Evolutionary conservation across 2,329 filamentous ascomycete species (phyloP), one percentile per base, ranked within the genome.

Genomic region (Knufia petricola): DNA sequence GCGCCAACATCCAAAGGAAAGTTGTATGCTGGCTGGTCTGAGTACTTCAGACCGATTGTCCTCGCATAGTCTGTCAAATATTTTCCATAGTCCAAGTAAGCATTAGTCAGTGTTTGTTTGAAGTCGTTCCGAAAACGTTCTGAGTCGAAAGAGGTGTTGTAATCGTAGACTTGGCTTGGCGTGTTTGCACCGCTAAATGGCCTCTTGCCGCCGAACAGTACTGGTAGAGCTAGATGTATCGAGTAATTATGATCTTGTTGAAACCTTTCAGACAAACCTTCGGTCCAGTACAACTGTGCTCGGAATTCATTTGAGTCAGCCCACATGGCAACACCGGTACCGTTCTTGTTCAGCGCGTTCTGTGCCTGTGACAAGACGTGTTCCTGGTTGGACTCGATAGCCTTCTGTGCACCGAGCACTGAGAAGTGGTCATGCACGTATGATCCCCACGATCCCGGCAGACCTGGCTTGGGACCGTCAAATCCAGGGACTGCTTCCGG

Each of bases 391-490:
- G 70, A 71, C 7, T 64, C 50, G 0, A 59, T 64, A 1, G 61
- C 57, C 0, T 59, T 58, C 37, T 62, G 53, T 0, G 69, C 69
- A 2, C 69, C 69, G 1, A 38, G 40, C 15, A 57, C 51, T 15
- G 58, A 66, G 52, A 67, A 71, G 52, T 72, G 67, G 52, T 69
- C 66, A 2, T 67, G 64, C 2, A 59, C 59, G 43, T 58, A 67
- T 1, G 64, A 68, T 2, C 66, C 38, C 26, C 26, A 28, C 12
- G 34, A 38, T n/a, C n/a, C 34, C 8, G 19, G 34, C 34, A 7
- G 4, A 20, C n/a, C 8, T 4, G 34, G n/a, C 4, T 7, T 6
- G n/a, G 34, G 4, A 20, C 19, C 19, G 6, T 15, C 19, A 38
- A 38, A 15, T 7, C 19, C n/a, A 15, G 34, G 34, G 6, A 38